Conservation (phyloP, 805 yeast species). For the Wickerhamiella sorbophila region DNA sequence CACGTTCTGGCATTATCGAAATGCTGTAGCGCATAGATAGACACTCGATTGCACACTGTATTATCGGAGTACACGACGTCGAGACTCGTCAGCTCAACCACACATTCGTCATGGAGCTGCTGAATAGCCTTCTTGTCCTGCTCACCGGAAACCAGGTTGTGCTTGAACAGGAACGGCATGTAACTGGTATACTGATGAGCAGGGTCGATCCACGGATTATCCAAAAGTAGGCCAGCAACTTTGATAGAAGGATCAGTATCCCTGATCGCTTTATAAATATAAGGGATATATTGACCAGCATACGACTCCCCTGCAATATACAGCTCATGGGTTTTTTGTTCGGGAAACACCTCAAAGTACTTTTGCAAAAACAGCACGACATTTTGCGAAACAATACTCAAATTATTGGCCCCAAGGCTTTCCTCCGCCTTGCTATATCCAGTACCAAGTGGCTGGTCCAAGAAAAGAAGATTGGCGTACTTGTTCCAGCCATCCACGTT, state of each 20-base stretch:
- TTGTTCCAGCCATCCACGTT: conserved; percentile 79
- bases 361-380: conserved; percentile 50
- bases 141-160: conserved; percentile 36
- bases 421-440: conserved; percentile 62
- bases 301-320: conserved; percentile 88
- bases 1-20: conserved; percentile 34
- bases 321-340: conserved; percentile 47
- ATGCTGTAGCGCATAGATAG: conserved; percentile 23
- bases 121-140: conserved; percentile 17
- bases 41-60: conserved; percentile 29
- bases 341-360: conserved; percentile 61
- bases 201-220: conserved; percentile 94
- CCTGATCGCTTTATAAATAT: conserved; percentile 52
- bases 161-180: conserved; percentile 50
- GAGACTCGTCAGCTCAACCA: conserved; percentile 16
- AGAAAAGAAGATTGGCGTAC: conserved; percentile 61
- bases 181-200: conserved; percentile 69
- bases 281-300: conserved; percentile 95
- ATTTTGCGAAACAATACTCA: conserved; percentile 40
- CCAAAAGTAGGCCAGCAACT: conserved; percentile 58
- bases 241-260: conserved; percentile 22
- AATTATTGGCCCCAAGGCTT: conserved; percentile 26
- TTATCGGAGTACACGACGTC: conserved; percentile 14
- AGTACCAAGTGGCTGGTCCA: conserved; percentile 92
- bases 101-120: conserved; percentile 17